Conservation (phyloP, 2,329 filamentous ascomycete genomes). For the Pleomassaria siparia region DNA sequence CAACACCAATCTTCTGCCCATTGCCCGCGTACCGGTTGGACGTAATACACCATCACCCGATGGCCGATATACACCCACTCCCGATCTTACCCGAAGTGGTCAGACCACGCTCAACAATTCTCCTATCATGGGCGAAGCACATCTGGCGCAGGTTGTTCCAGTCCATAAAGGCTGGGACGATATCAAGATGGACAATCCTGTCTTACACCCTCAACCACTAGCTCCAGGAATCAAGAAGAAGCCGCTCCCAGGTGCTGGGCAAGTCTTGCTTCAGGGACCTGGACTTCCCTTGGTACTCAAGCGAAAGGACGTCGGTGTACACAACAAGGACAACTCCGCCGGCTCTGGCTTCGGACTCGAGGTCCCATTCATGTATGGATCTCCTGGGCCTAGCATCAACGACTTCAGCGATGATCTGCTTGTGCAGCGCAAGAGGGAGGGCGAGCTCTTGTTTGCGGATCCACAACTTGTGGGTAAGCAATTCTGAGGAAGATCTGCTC, state of each 20-base stretch:
- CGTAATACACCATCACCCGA: background rate
- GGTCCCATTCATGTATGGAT: conserved; percentile 17
- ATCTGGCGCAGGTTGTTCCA: conserved; percentile 9
- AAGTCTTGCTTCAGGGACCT: conserved; percentile 15
- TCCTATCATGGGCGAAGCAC: conserved; percentile 2
- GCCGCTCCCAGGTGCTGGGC: conserved; percentile 20
- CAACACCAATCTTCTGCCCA: background rate
- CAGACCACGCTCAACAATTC: conserved; percentile 1
- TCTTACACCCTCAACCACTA: conserved; percentile 5
- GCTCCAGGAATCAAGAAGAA: conserved; percentile 15
- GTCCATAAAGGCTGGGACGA: conserved; percentile 33
- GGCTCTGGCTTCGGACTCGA: conserved; percentile 18
- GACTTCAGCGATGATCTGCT: conserved; percentile 15
- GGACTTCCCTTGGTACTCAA: conserved; percentile 27
- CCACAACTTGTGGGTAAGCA: conserved; percentile 11
- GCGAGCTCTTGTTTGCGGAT: conserved; percentile 24
- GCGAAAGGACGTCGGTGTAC: conserved; percentile 10
- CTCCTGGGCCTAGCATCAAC: conserved; percentile 11
- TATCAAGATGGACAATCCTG: conserved; percentile 21
- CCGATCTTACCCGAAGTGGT: conserved; percentile 3
- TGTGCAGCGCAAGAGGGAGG: conserved; percentile 20
- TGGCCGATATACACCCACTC: conserved; percentile 3
- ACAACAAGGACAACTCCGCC: conserved; percentile 7
- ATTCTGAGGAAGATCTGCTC: background rate
- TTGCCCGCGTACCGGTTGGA: background rate